Evolutionary conservation across 148 eudicot genomes (phyloP), one percentile per base, ranked within the genome.

Genomic region (Salicornia ramosissima): DNA sequence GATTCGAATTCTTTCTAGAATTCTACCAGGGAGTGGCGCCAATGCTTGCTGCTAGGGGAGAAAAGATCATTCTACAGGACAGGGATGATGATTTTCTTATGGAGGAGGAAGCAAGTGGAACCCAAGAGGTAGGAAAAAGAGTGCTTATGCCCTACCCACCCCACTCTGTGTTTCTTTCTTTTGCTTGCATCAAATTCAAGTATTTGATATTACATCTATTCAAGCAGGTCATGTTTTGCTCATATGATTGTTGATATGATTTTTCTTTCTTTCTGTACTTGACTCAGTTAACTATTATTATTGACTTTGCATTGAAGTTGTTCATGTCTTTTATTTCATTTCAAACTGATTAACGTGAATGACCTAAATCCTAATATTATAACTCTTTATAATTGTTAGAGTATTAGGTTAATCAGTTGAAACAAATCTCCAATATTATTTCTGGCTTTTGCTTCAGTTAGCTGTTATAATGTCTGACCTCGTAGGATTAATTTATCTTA

Each of bases 11-110:
- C 7, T 39, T 31, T 63, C 24, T 57, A 76, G 77, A 71, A 4
- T 56, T 68, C 54, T 78, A 55, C 46, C 75, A 78, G 77, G 84
- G 79, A 68, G 71, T 58, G 76, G 79, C 77, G 31, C 76, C 81
- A 60, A 63, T 81, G 84, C 79, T 81, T 78, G 73, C 74, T 50
- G 77, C 58, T 31, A 72, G 51, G 65, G 78, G 79, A 13, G 72
- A 72, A 72, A 70, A 71, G 53, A 26, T 74, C 14, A 49, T 80
- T 71, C 71, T 75, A 24, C 66, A 71, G 76, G 61, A 45, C 21
- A 64, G 74, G 36, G 74, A 61, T 51, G 76, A 76, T 58, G 58
- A 71, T 60, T 84, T 73, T 72, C 74, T 80, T 64, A 33, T 34
- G 40, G 79, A 70, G 21, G 73, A 70, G 65, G 79, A 67, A 54